Conservation (phyloP, 805 yeast genomes). For the Lachancea quebecensis region DNA sequence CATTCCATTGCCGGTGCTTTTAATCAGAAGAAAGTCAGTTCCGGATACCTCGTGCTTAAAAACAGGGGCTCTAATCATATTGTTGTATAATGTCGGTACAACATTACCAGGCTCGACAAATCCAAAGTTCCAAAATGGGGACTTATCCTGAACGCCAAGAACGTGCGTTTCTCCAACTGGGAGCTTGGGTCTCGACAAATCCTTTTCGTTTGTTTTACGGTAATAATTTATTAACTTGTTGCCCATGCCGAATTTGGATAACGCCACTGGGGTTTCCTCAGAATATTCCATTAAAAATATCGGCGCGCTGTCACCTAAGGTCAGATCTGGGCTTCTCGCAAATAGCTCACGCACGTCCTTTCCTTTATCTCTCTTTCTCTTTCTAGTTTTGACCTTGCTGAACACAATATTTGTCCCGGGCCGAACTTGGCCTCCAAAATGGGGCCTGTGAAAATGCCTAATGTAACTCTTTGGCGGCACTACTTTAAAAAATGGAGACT, state of each 20-base stretch:
- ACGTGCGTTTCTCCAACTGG: slow-evolving; percentile 93
- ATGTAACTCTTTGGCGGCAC: slow-evolving; percentile 57
- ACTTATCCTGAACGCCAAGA: slow-evolving; percentile 89
- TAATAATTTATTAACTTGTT: slow-evolving; percentile 88
- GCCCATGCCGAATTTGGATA: slow-evolving; percentile 93
- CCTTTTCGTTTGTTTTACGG: slow-evolving; percentile 75
- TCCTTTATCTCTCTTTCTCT: slow-evolving; percentile 85
- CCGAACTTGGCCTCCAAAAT: slow-evolving; percentile 51
- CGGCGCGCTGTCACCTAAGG: slow-evolving; percentile 76
- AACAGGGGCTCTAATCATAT: slow-evolving; percentile 86
- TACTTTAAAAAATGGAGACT: slow-evolving; percentile 87
- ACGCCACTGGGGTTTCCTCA: slow-evolving; percentile 77
- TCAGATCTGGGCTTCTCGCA: slow-evolving; percentile 62
- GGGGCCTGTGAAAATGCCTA: slow-evolving; percentile 75
- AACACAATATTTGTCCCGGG: slow-evolving; percentile 75
- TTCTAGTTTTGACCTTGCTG: slow-evolving; percentile 66
- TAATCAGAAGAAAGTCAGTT: slow-evolving; percentile 76
- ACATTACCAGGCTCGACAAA: slow-evolving; percentile 90
- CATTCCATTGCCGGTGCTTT: slow-evolving; percentile 75
- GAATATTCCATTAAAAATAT: slow-evolving; percentile 79
- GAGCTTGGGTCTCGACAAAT: slow-evolving; percentile 77
- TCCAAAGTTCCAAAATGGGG: slow-evolving; percentile 98
- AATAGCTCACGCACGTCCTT: slow-evolving; percentile 72
- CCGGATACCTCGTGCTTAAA: slow-evolving; percentile 72
- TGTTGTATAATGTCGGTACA: slow-evolving; percentile 89